These are phyloP conservation scores for Beauveria sp. DNA, from an alignment of 2,329 filamentous ascomycete genomes.

Conservation along the genomic window DNA sequence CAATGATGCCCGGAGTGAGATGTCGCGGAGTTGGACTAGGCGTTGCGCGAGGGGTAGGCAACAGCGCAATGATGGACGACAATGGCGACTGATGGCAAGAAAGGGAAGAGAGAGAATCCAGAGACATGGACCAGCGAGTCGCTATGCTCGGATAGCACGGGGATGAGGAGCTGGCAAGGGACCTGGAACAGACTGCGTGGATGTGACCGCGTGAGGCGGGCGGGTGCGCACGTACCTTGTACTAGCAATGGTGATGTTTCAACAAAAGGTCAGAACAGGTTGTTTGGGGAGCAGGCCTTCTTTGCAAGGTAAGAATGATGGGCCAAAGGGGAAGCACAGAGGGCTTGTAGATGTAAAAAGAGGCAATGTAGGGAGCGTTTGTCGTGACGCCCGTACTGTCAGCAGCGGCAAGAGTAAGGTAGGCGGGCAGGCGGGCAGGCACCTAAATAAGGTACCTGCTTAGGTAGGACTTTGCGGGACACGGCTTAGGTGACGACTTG, in stretches of 20 bases:
- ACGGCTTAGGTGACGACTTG: no score
- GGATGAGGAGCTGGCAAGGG: background rate
- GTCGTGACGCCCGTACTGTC: background rate
- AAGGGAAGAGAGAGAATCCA: background rate
- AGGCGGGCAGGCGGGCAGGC: background rate
- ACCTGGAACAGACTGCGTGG: background rate
- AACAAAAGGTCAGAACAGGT: background rate
- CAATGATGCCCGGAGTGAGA: background rate
- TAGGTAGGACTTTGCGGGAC: no score
- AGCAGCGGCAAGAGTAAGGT: background rate
- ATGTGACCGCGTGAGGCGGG: background rate
- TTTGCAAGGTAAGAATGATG: background rate
- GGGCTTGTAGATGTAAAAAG: background rate
- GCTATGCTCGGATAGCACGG: constrained; percentile 2
- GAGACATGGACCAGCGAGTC: background rate
- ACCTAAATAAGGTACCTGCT: background rate
- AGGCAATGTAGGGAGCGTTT: background rate
- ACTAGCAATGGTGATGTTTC: background rate
- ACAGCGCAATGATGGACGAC: background rate
- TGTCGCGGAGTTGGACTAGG: background rate
- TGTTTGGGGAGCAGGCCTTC: background rate
- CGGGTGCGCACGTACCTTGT: constrained; percentile 9
- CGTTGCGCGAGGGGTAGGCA: background rate
- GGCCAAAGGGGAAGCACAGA: background rate
- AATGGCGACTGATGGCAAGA: background rate